A percentile compares a stretch with the other conserved stretches of the same genome.
Evolutionary conservation across 257 asterid genomes (phyloP).

Genomic region (Solanum appendiculatum): DNA sequence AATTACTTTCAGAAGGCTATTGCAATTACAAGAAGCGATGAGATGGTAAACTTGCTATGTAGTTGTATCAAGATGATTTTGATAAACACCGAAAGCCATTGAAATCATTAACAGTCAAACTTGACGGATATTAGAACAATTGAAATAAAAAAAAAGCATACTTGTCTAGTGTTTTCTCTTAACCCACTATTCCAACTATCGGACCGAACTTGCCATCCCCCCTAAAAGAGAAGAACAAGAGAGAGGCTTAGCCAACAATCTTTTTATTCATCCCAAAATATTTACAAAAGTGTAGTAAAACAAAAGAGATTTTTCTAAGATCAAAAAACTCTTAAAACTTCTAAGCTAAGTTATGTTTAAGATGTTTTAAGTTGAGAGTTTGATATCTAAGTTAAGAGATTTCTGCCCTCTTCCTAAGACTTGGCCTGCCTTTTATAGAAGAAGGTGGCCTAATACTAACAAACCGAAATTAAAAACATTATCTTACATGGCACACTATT

Average conservation of each 20-base stretch:
- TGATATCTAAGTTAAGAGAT: too few species aligned
- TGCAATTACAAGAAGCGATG: background rate
- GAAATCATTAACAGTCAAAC: background rate
- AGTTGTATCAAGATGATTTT: background rate
- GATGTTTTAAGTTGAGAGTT: too few species aligned
- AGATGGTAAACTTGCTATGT: background rate
- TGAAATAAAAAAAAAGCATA: background rate
- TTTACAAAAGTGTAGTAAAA: background rate
- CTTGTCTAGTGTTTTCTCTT: background rate
- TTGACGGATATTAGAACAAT: too few species aligned
- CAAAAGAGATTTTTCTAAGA: background rate
- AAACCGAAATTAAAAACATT: background rate
- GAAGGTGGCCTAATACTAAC: background rate
- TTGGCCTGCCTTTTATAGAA: background rate
- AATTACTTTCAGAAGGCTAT: too few species aligned
- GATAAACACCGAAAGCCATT: too few species aligned
- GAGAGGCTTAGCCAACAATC: too few species aligned
- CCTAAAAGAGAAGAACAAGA: background rate
- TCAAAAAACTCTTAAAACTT: background rate
- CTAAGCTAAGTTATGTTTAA: too few species aligned
- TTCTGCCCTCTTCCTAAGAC: background rate
- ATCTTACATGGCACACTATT: background rate
- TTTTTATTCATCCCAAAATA: background rate
- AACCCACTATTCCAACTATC: background rate
- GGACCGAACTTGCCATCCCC: background rate